A percentile compares a stretch with the other conserved stretches of the same genome.
These are phyloP conservation scores for Porogramme epimiltina DNA, from an alignment of 1,284 basidiomycete genomes.

Conservation along the genomic window DNA sequence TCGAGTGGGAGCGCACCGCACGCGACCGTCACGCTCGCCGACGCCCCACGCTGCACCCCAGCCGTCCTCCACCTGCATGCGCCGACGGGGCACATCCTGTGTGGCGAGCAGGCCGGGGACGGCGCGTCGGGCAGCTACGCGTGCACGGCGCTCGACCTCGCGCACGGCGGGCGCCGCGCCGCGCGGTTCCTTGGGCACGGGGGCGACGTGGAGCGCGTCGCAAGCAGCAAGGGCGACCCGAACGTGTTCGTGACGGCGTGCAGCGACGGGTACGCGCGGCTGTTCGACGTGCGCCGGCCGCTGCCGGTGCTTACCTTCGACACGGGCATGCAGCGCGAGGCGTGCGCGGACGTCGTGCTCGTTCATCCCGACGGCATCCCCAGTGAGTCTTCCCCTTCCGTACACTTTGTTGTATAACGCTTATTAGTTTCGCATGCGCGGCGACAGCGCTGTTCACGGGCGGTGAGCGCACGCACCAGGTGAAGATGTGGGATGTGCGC, in stretches of 20 bases:
- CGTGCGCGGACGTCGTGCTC: conserved; percentile 19
- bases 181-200: conserved; percentile 41
- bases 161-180: conserved; percentile 27
- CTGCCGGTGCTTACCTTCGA: conserved; percentile 29
- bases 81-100: conserved; percentile 30
- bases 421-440: too few species aligned
- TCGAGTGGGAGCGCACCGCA: conserved; percentile 34
- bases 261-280: conserved; percentile 38
- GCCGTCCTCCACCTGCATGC: conserved; percentile 33
- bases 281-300: conserved; percentile 40
- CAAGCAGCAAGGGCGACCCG: conserved; percentile 36
- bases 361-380: conserved; percentile 31
- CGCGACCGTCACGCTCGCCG: conserved; percentile 26
- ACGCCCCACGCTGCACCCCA: conserved; percentile 21
- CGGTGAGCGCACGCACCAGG: conserved; percentile 27
- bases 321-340: conserved; percentile 10
- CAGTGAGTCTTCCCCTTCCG: conserved; percentile 12
- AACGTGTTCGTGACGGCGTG: conserved; percentile 39
- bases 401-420: neutral
- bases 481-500: conserved; percentile 43
- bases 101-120: conserved; percentile 21
- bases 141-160: conserved; percentile 21
- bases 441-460: conserved; percentile 35
- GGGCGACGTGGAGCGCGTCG: conserved; percentile 31
- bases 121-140: conserved; percentile 17